These are phyloP conservation scores for Aspergillus caelatus DNA, from an alignment of 2,329 filamentous ascomycete genomes.

Conservation along the genomic window DNA sequence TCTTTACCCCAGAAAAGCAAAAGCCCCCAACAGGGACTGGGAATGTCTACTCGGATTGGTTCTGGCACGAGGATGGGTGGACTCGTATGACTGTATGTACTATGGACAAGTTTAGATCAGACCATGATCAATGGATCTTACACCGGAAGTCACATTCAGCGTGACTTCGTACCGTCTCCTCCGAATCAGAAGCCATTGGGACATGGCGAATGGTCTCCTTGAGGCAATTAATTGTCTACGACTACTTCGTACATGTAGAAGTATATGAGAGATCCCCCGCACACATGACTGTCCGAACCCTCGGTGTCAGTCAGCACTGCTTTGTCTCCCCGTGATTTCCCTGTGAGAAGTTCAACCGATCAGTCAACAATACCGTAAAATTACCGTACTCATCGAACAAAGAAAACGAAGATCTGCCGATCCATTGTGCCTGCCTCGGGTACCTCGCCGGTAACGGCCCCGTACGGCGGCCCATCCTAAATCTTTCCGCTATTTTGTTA, in stretches of 20 bases:
- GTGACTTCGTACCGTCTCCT: not conserved
- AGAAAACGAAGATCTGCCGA: not conserved
- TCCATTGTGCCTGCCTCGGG: not conserved
- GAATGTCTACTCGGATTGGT: not conserved
- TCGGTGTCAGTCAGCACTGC: not conserved
- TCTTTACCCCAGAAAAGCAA: conserved; percentile 20
- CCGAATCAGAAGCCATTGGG: not conserved
- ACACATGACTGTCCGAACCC: not conserved
- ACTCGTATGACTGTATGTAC: not conserved
- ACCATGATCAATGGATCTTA: not conserved
- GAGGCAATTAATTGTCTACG: too few relatives aligned
- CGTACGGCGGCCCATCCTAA: not conserved
- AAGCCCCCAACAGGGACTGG: conserved; percentile 7
- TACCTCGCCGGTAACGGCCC: not conserved
- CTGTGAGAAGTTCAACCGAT: not conserved
- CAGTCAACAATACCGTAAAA: conserved; percentile 1
- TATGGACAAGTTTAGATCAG: not conserved
- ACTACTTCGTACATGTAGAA: too few relatives aligned
- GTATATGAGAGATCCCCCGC: not conserved
- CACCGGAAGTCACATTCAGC: not conserved
- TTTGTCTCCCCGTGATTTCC: too few relatives aligned
- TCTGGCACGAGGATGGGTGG: not conserved
- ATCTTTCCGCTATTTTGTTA: conserved; percentile 1
- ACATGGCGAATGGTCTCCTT: not conserved
- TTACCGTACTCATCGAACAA: not conserved